Evolutionary conservation across 129 eudicot species (phyloP), one percentile per base, ranked within the genome.

Genomic region (Centrapalus pauciflorus): DNA sequence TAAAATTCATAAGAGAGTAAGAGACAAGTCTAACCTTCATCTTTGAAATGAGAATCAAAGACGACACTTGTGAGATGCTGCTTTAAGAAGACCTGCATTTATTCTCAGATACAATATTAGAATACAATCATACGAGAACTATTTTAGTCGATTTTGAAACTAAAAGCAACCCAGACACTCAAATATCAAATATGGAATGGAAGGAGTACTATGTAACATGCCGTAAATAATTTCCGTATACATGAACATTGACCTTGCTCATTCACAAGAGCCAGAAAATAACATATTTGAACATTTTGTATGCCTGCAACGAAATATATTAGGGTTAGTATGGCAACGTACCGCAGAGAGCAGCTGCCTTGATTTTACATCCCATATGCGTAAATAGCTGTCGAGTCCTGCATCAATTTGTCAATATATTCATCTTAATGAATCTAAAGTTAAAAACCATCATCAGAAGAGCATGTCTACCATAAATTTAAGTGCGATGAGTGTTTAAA

Each of bases 331-430:
- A 10, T 49, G 3, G 25, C 19, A 76, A 72, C 93, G 71, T 86
- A 94, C 99, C 90, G 97, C 93, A 46, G 97, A 94, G 71, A 94
- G 90, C 76, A 89, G 85, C 71, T 94, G 97, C 38, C 99, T 81
- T 32, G 99, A 80, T 24, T 84, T 50, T 32, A 83, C 68, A 73
- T 94, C 99, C 99, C 99, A 94, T 63, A 94, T 57, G 28, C 99
- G 95, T 76, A 94, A 70, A 76, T 89, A 94, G 68, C 97, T 76
- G 69, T 94, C 99, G 26, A 94, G 84, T 27, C 99, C 99, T 94
- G 46, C 12, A 71, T 43, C 61, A 70, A 51, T 55, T 51, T 21
- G 52, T 20, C 32, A 48, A 23, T 28, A 46, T 75, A 29, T 27
- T 45, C 58, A 29, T 3, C 30, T 45, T 23, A 50, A 24, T 19